These are phyloP conservation scores for Rhodomyrtus psidioides DNA, from an alignment of 441 rosid genomes.

Conservation along the genomic window DNA sequence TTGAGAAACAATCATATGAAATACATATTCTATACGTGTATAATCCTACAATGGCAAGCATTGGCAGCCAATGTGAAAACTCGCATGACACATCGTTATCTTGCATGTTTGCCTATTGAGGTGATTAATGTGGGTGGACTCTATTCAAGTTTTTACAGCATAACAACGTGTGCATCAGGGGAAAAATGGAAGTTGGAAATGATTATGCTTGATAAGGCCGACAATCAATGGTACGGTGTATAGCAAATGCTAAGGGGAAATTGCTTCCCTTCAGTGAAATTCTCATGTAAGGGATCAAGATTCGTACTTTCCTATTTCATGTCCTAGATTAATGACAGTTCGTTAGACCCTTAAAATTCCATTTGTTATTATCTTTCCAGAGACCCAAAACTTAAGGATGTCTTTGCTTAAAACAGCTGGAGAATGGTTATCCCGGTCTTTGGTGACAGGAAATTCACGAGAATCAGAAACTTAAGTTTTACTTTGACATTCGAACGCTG, in stretches of 20 bases:
- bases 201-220: not conserved
- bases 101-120: not conserved
- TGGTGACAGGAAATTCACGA: not conserved
- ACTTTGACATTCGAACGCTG: not conserved
- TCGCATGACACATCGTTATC: not conserved
- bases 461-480: not conserved
- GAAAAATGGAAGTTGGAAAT: not conserved
- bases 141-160: not conserved
- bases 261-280: not conserved
- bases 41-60: not conserved
- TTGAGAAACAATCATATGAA: not conserved
- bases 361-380: not conserved
- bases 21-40: not conserved
- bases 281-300: not conserved
- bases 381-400: not conserved
- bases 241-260: not conserved
- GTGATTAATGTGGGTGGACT: not conserved
- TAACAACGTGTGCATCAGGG: not conserved
- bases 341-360: not conserved
- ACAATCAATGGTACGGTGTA: not conserved
- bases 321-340: not conserved
- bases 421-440: not conserved
- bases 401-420: not conserved
- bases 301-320: not conserved
- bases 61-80: not conserved